Evolutionary conservation across 1,139 yeast species (phyloP).

Genomic region (Blastobotrys aristatus): DNA sequence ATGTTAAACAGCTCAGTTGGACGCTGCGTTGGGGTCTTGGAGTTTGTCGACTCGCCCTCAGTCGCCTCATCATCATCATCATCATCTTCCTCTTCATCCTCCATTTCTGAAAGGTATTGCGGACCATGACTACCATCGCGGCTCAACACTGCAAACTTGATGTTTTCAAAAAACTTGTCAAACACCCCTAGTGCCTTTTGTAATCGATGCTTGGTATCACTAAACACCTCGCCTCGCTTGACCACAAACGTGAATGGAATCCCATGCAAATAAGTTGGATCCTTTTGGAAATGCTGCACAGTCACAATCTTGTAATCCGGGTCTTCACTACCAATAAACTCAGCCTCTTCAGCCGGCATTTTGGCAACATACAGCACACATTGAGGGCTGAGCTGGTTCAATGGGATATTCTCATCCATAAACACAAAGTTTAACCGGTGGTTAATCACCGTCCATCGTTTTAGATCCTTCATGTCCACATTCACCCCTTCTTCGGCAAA

Average conservation of each 20-base stretch:
- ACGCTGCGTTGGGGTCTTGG: constrained; percentile 17
- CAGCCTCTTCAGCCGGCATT: constrained; percentile 33
- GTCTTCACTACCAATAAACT: constrained; percentile 18
- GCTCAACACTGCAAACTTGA: constrained; percentile 51
- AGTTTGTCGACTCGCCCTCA: constrained; percentile 2
- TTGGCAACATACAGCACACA: constrained; percentile 32
- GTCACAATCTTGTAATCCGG: constrained; percentile 35
- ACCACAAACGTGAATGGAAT: constrained; percentile 76
- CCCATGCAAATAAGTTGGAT: constrained; percentile 71
- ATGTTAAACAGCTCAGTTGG: constrained; percentile 49
- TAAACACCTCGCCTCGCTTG: constrained; percentile 49
- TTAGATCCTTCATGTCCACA: constrained; percentile 43
- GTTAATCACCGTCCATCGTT: constrained; percentile 51
- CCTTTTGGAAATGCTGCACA: constrained; percentile 74
- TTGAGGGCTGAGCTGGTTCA: neutral
- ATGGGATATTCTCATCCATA: constrained; percentile 24
- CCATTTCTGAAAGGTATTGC: constrained; percentile 32
- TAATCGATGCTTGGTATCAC: constrained; percentile 63
- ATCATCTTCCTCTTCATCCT: constrained; percentile 35
- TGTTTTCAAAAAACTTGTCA: constrained; percentile 69
- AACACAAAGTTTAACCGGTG: constrained; percentile 26
- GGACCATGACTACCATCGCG: constrained; percentile 13
- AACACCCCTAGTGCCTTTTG: constrained; percentile 68
- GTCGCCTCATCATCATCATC: neutral
- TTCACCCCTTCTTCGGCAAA: constrained; percentile 39